Base-by-base conservation (phyloP, 1,139 yeast genomes). In the Geotrichum histeridarum region DNA sequence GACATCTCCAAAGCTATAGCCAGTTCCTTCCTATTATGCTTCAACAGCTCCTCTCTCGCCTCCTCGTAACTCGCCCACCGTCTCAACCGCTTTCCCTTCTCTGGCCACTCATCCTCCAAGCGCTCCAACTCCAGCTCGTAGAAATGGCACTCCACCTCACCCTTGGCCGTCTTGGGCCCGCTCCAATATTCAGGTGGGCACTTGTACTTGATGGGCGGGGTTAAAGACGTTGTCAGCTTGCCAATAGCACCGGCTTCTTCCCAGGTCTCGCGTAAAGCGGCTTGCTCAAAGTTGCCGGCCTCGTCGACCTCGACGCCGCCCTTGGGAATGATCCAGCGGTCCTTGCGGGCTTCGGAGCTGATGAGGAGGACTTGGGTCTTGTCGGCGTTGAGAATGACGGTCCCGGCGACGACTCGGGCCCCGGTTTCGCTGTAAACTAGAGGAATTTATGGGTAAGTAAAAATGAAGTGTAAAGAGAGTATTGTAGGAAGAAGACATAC, bases 281-380 rank as follows among this genome's bases (percentile, higher is more conserved):
- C 64, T 53, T 71, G 68, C 54, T 63, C 64, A 15, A 54, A 63
- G 36, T 62, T 62, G 11, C 81, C 82, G 1, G 79, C 74, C 66
- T 93, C 99, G 68, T 93, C 99, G 43, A 69, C 67, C 69, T 93
- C 99, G 53, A 91, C 83, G 0, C 99, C 99, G 35, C 99, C 99
- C 66, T 93, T 94, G 2, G 99, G 99, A 9, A 93, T 71, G 12
- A 94, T 87, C 95, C 96, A 90, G 62, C 77, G 78, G 54, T 80
- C 78, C 37, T 76, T 76, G 57, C 82, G 82, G 14, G 83, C 82
- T 18, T 85, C 76, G 0, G 96, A 86, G 61, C 86, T 80, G 41
- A 93, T 81, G 82, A 93, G 79, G 14, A 93, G 77, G 33, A 91
- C 88, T 63, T 82, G 79, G 41, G 77, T 77, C 57, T 76, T 78